Evolutionary conservation across 2,329 filamentous ascomycete species (phyloP), one percentile per base, ranked within the genome.

Genomic region (Trichophyton benhamiae): DNA sequence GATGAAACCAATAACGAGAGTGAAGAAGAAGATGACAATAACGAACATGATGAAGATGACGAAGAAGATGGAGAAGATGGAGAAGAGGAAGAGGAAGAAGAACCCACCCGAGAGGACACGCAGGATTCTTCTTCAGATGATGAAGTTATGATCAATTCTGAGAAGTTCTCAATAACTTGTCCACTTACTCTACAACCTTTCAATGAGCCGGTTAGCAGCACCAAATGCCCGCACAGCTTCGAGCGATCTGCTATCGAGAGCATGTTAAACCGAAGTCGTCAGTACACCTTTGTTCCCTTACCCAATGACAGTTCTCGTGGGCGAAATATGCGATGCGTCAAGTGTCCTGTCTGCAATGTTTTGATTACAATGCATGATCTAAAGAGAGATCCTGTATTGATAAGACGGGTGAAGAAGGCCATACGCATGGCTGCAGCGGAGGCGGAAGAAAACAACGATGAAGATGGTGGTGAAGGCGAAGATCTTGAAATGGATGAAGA

Each of bases 161-260:
- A 80, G 65, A 72, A 71, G 38, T 71, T 76, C 62, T 77, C 76
- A 2, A 71, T 77, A 41, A 76, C 74, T 63, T 81, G 79, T 62
- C 79, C 79, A 0, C 66, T 81, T 25, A 81, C 79, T 1, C 70
- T 80, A 1, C 72, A 72, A 20, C 68, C 69, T 2, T 80, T 78
- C 70, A 66, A 67, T 5, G 72, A 79, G 61, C 79, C 79, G 0
- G 73, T 80, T 1, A 79, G 73, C 3, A 79, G 75, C 64, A 75
- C 70, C 0, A 77, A 78, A 67, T 81, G 79, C 63, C 76, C 75
- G 0, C 79, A 81, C 64, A 77, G 72, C 57, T 81, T 80, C 66
- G 79, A 81, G 65, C 74, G 71, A 17, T 63, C 67, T 1, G 78
- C 78, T 0, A 80, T 81, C 62, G 62, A 72, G 15, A 68, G 70